phyloP scores from a whole-genome alignment of 345 rosid species.

The Linum usitatissimum region DNA sequence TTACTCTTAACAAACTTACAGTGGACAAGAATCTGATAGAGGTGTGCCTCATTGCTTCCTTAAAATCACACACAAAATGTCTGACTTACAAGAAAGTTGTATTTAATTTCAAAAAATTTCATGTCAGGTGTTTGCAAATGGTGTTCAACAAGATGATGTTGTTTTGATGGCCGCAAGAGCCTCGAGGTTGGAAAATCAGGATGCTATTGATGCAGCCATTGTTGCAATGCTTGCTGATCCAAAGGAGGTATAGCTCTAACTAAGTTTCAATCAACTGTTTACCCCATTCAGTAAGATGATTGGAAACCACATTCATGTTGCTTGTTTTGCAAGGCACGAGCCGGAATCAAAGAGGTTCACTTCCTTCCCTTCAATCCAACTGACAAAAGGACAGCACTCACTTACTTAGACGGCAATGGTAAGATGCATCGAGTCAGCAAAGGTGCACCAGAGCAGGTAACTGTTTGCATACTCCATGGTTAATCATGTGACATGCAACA shows the following conservation, averaged over 20 bases:
- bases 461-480: background rate
- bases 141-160: constrained; percentile 57
- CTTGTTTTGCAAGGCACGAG: constrained; percentile 52
- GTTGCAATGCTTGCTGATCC: constrained; percentile 84
- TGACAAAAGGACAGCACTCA: constrained; percentile 82
- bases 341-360: constrained; percentile 77
- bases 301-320: constrained; percentile 1
- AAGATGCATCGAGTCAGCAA: constrained; percentile 85
- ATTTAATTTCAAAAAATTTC: constrained; percentile 3
- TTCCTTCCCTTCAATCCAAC: constrained; percentile 96
- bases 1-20: constrained; percentile 82
- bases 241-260: constrained; percentile 44
- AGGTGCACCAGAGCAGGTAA: constrained; percentile 96
- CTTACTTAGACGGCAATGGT: constrained; percentile 55
- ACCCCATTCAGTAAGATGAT: background rate
- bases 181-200: constrained; percentile 88
- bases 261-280: background rate
- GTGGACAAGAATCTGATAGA: constrained; percentile 75
- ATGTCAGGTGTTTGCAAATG: constrained; percentile 47
- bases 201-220: constrained; percentile 81
- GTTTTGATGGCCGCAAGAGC: constrained; percentile 90
- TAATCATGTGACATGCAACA: background rate
- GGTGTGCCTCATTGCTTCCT: constrained; percentile 23
- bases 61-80: background rate
- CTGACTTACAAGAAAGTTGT: background rate